A percentile compares a stretch with the other conserved stretches of the same genome.
phyloP scores from a whole-genome alignment of 805 yeast species.

The Cyberlindnera sargentensis region DNA sequence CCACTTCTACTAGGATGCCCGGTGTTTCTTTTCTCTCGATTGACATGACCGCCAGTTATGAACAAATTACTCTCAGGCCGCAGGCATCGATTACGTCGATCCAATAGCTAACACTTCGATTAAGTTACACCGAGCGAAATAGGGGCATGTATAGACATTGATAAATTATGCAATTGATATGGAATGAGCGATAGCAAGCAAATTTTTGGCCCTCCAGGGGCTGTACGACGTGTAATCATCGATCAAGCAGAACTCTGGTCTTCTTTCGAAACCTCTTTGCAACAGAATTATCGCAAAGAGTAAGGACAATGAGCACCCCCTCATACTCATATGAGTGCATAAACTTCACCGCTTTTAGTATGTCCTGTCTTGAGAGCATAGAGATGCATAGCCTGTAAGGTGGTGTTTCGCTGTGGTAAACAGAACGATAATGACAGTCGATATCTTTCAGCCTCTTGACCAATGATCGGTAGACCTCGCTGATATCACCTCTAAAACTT shows the following conservation, averaged over 20 bases:
- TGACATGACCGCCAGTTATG: no score
- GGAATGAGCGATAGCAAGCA: no score
- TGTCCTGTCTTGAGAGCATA: slow-evolving; percentile 1
- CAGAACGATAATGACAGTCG: not conserved
- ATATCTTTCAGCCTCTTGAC: not conserved
- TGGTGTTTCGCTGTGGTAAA: not conserved
- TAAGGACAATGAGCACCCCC: not conserved
- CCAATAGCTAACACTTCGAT: no score
- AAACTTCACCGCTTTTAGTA: not conserved
- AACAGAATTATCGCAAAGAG: slow-evolving; percentile 7
- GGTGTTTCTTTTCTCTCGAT: no score
- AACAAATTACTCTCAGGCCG: no score
- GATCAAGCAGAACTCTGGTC: not conserved
- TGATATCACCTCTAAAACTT: no score
- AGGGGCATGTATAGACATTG: no score
- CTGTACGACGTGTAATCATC: not conserved
- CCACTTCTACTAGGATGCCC: no score
- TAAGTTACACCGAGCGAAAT: no score
- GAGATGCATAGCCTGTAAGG: not conserved
- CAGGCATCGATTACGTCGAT: no score
- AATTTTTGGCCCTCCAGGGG: not conserved
- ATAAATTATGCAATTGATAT: no score
- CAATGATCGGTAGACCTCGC: not conserved
- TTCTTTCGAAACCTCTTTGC: slow-evolving; percentile 3
- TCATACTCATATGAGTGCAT: slow-evolving; percentile 8